These are phyloP conservation scores for Trypethelium eluteriae DNA, from an alignment of 495 filamentous ascomycete genomes.

Conservation along the genomic window DNA sequence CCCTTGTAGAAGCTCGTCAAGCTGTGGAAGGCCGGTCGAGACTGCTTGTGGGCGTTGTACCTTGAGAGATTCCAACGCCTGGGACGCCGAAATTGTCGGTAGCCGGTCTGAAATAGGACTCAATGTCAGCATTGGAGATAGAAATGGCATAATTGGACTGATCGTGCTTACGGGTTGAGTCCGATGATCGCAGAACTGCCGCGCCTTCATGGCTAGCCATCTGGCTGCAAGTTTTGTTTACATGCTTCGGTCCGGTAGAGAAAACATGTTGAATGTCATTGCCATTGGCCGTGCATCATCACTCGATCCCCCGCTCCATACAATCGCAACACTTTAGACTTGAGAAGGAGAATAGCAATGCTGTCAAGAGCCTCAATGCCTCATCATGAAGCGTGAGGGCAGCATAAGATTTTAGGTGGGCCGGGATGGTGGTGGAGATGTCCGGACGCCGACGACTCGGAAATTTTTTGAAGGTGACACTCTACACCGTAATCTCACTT, in stretches of 20 bases:
- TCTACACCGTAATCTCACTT: background rate
- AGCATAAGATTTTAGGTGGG: background rate
- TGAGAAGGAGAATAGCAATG: background rate
- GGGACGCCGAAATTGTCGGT: conserved; percentile 79
- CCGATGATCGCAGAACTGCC: conserved; percentile 20
- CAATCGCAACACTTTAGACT: background rate
- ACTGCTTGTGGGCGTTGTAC: conserved; percentile 46
- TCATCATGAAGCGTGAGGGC: background rate
- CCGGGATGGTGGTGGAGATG: background rate
- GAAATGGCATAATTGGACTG: background rate
- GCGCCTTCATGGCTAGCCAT: conserved; percentile 31
- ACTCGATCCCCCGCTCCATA: too few relatives aligned
- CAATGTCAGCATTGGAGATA: background rate
- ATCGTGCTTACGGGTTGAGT: background rate
- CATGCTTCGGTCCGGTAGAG: background rate
- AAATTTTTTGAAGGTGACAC: background rate
- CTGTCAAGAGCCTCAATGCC: background rate
- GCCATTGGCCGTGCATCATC: too few relatives aligned
- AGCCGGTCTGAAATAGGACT: conserved; percentile 53
- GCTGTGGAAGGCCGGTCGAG: conserved; percentile 54
- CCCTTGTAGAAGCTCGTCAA: conserved; percentile 38
- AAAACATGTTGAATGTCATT: background rate
- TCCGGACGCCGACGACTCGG: background rate
- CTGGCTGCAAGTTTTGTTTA: conserved; percentile 9
- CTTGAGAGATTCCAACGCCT: conserved; percentile 63